Percentiles rank a stretch among this genome's conserved stretches.
Conservation (phyloP, 345 rosid genomes). For the Nasturtium officinale region DNA sequence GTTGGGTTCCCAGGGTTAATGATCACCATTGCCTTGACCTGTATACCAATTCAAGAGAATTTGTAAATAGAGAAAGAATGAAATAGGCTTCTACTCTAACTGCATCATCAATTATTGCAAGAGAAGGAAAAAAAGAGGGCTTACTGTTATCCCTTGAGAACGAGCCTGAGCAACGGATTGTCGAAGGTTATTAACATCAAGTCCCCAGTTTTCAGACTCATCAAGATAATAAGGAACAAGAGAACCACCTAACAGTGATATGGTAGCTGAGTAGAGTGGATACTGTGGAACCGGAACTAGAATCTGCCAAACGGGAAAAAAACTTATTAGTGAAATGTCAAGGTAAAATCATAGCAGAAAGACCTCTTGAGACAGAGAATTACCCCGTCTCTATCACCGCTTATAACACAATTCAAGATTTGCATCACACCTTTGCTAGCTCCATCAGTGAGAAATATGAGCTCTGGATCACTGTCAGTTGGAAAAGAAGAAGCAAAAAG, state of each 20-base stretch:
- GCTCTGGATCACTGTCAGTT: constrained; percentile 84
- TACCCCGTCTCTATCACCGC: constrained; percentile 92
- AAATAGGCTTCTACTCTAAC: constrained; percentile 2
- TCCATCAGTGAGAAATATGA: constrained; percentile 95
- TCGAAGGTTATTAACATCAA: constrained; percentile 76
- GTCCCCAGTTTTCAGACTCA: constrained; percentile 98
- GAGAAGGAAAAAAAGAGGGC: constrained; percentile 42
- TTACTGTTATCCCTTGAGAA: constrained; percentile 79
- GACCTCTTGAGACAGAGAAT: constrained; percentile 31
- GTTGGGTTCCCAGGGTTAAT: constrained; percentile 99
- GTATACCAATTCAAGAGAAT: constrained; percentile 29
- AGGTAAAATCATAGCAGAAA: background rate
- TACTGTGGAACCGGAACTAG: constrained; percentile 99
- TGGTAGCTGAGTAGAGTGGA: constrained; percentile 96
- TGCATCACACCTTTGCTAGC: constrained; percentile 99
- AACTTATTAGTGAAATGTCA: constrained; percentile 18
- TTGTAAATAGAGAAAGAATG: constrained; percentile 3
- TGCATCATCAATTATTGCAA: background rate
- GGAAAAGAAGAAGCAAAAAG: constrained; percentile 35
- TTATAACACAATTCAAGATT: constrained; percentile 80
- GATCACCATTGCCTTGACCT: constrained; percentile 98
- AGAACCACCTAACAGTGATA: constrained; percentile 84
- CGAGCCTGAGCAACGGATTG: constrained; percentile 80
- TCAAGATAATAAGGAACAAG: constrained; percentile 93
- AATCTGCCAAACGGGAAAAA: constrained; percentile 48